Evolutionary conservation across 2,329 filamentous ascomycete genomes (phyloP), one percentile per base, ranked within the genome.

Genomic region (Dothistroma pini): DNA sequence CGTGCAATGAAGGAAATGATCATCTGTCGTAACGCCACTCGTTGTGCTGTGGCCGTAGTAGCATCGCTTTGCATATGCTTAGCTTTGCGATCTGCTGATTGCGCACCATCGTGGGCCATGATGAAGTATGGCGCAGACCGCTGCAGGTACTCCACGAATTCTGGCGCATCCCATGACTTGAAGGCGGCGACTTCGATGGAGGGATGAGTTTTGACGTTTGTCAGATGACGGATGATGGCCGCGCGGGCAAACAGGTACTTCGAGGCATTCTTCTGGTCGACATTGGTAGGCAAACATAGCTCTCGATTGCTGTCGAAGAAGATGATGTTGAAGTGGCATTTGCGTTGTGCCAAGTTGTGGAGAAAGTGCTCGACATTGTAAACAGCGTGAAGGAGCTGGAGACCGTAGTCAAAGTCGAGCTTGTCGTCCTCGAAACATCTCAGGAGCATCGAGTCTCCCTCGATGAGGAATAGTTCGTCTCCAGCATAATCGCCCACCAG

Each of bases 401-500:
- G 87, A 0, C 88, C 89, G 54, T 78, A 80, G 82, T 81, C 68
- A 65, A 89, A 89, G 69, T 91, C 86, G 47, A 92, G 82, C 22
- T 82, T 79, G 11, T 81, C 77, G 65, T 88, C 80, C n/a, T 78
- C 75, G 53, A 91, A 83, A 68, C 83, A 87, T 60, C 89, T 76
- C 7, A 85, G 76, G 11, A 92, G 76, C n/a, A 92, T 74, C 0
- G 88, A 88, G 68, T 93, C 88, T 32, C 89, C 89, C 65, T 92
- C 87, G 32, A 92, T 82, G 22, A 88, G 77, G 71, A 91, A 92
- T 11, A 88, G 79, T 70, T 91, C 89, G 62, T 84, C 85, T 22
- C 89, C 89, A 3, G 87, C 88, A 74, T 89, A 92, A 70, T 92
- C 89, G 47, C 89, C 88, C 4, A 91, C 84, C 2, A 92, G 81